Evolutionary conservation across 345 rosid species (phyloP), one percentile per base, ranked within the genome.

Genomic region (Garcia nutans): DNA sequence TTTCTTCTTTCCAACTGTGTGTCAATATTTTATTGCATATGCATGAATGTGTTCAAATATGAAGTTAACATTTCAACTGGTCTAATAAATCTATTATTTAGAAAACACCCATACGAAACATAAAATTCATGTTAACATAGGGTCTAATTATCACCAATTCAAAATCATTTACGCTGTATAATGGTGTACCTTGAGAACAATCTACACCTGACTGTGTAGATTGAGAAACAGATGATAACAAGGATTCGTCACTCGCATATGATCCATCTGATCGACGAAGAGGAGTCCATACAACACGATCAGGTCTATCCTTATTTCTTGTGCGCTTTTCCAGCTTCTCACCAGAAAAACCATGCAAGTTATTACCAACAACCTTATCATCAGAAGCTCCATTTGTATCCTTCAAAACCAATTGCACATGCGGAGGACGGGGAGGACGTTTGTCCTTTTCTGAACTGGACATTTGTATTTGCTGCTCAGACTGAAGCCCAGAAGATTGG

Each of bases 261-360:
- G 87, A 82, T 75, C 86, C 92, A 82, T 88, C 89, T 22, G 87
- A 84, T 77, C 83, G 86, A 26, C 82, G 87, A 80, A 90, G 87
- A 71, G 92, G 89, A 79, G 93, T 81, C 97, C 95, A 87, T 45
- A 88, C 86, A 77, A 85, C 83, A 61, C 89, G 95, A 86, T 90
- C 95, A 74, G 90, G 92, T 71, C 92, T 88, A 71, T 90, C 97
- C 84, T 78, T 90, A 81, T 88, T 87, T 82, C 89, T 83, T 55
- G 79, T 54, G 45, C 87, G 87, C 72, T 80, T 88, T 84, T 86
- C 93, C 33, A 59, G 82, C 78, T 86, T 89, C 74, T 86, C 90
- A 50, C 74, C 77, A 33, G 73, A 37, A 64, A 76, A 70, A 57
- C 85, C 80, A 74, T 80, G 81, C 37, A 70, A 61, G 24, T 86